Evolutionary conservation across 1,284 basidiomycete species (phyloP), one percentile per base, ranked within the genome.

Genomic region (Naganishia liquefaciens): DNA sequence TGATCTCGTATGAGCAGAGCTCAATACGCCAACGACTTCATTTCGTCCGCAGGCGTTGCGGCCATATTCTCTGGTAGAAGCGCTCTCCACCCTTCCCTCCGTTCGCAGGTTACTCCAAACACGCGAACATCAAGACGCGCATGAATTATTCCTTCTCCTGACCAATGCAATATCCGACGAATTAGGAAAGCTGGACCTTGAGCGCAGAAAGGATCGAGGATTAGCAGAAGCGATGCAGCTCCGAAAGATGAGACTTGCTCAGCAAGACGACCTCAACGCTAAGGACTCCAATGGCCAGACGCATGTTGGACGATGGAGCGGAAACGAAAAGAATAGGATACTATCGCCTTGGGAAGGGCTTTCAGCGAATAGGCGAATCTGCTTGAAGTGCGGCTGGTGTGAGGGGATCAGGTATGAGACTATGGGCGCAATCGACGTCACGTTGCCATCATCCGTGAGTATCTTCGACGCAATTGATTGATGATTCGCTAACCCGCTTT

Each of bases 71-170:
- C 86, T 93, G 66, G 88, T 93, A 49, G 77, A 83, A 15, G 88
- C 87, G 0, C 83, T 93, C 62, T 83, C 85, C 19, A 76, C 82
- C 40, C 81, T 85, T 53, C 83, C 85, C 47, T 78, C 82, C 44
- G 82, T 83, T 67, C 84, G 83, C n/a, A 71, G 87, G 0, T 82
- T 94, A 6, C 87, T 95, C 73, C 85, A 85, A 66, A 91, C 90
- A 1, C 85, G 90, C 17, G 90, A 94, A 73, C 93, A 96, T 75
- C 93, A 96, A 79, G 93, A 96, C 76, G 93, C 93, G 2, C 93
- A 96, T 73, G 93, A 96, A 74, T 82, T 96, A n/a, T 95, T 94
- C 78, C 87, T 93, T 70, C 86, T 94, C 42, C 81, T 96, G 23
- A 89, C 91, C 0, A 91, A 93, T 74, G 89, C 87, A 51, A 83